These are phyloP conservation scores for Hypomyces perniciosus DNA, from an alignment of 2,329 filamentous ascomycete genomes.

Conservation along the genomic window DNA sequence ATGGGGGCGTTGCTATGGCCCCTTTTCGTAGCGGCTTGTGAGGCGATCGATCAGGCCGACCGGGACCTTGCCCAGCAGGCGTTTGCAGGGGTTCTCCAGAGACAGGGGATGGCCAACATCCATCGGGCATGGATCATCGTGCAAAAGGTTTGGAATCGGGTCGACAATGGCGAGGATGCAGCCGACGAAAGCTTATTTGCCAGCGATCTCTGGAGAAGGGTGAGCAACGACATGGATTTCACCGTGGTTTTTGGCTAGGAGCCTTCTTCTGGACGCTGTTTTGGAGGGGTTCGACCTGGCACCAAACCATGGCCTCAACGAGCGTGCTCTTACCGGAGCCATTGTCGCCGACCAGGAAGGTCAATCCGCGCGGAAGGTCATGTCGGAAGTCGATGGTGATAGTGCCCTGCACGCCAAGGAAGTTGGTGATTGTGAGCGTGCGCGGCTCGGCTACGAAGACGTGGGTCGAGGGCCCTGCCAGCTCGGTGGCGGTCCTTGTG, in stretches of 20 bases:
- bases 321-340: constrained; percentile 19
- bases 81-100: constrained; percentile 47
- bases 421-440: constrained; percentile 18
- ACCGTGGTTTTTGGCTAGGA: constrained; percentile 53
- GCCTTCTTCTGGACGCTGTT: neutral
- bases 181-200: constrained; percentile 17
- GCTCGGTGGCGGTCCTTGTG: constrained; percentile 4
- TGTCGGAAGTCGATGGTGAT: constrained; percentile 14
- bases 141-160: constrained; percentile 54
- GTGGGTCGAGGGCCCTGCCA: constrained; percentile 6
- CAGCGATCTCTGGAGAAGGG: constrained; percentile 47
- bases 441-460: constrained; percentile 17
- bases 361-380: constrained; percentile 15
- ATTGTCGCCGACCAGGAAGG: constrained; percentile 16
- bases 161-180: constrained; percentile 30
- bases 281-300: neutral
- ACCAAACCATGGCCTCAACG: constrained; percentile 17
- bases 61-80: constrained; percentile 44
- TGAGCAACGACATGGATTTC: constrained; percentile 54
- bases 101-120: constrained; percentile 63
- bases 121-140: constrained; percentile 55
- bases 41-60: constrained; percentile 46
- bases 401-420: constrained; percentile 16
- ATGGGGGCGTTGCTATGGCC: constrained; percentile 62
- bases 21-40: constrained; percentile 57